Base-by-base conservation (phyloP, 75 land plant genomes). In the Cupressus sempervirens region DNA sequence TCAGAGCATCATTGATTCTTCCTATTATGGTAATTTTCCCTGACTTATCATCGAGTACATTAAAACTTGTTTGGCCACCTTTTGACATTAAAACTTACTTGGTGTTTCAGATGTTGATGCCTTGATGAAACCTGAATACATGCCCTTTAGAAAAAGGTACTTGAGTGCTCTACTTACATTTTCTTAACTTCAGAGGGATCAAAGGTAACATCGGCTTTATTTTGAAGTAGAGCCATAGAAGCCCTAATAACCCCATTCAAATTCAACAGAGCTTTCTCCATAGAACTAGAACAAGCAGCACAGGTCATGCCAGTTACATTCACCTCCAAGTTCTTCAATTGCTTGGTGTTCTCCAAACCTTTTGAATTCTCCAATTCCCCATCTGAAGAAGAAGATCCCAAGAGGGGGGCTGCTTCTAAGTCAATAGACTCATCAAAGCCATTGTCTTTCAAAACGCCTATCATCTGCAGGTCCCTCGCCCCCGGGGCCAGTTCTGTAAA, bases 251-350 rank as follows among this genome's bases (percentile, higher is more conserved):
- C 98, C 35, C 99, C 99, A 54, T 50, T 11, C 48, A 97, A 13
- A 23, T 86, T 85, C 75, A 50, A 40, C 14, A 97, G 62, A 76
- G 99, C 99, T 15, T 86, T 88, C 87, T 97, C 99, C 7, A 97
- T 95, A n/a, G 98, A 91, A 81, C 81, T 88, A 1, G 99, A 94
- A 83, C 99, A 97, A 0, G 99, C 99, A 4, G 96, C 88, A 80
- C 99, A 97, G 3, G 99, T 97, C 99, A 97, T 97, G 79, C 99
- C 99, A 7, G 90, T 90, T 29, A 97, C 90, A 35, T 86, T 84
- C 3, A 97, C 89, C 89, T 92, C 91, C 85, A 96, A 73, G 53
- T 86, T 86, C 89, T 87, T 82, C 83, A 68, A 58, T 26, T 16
- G 38, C 62, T 53, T 82, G 4, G 13, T 12, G 23, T 87, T 87